A percentile compares a stretch with the other conserved stretches of the same genome.
These are phyloP conservation scores for Pseudogymnoascus sp. DNA, from an alignment of 2,329 filamentous ascomycete species.

Conservation along the genomic window DNA sequence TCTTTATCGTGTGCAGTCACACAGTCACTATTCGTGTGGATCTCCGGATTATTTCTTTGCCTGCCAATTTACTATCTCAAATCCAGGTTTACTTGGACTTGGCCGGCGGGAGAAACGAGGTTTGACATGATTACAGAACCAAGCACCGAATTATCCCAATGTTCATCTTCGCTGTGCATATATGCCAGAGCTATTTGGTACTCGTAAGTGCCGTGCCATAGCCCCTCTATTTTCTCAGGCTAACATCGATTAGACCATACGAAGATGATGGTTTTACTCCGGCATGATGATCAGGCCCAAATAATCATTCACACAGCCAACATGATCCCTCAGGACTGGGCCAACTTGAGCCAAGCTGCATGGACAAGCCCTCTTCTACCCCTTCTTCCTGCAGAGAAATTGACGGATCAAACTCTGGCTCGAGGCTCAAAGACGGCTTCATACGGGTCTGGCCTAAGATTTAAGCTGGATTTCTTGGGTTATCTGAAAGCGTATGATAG, in stretches of 20 bases:
- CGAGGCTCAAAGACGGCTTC: constrained; percentile 14
- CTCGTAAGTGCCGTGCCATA: constrained; percentile 54
- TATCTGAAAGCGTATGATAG: constrained; percentile 66
- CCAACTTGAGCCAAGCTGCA: constrained; percentile 75
- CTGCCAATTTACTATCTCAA: not conserved
- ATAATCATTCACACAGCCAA: constrained; percentile 84
- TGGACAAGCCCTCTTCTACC: constrained; percentile 71
- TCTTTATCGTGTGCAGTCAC: not conserved
- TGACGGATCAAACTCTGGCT: not conserved
- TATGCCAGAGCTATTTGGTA: constrained; percentile 78
- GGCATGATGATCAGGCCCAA: constrained; percentile 68
- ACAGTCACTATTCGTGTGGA: not conserved
- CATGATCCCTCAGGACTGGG: constrained; percentile 83
- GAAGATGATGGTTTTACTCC: constrained; percentile 80
- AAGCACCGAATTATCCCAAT: constrained; percentile 54
- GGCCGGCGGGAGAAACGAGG: not conserved
- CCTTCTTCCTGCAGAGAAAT: constrained; percentile 24
- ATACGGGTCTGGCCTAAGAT: constrained; percentile 55
- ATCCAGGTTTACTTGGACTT: not conserved
- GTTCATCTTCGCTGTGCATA: constrained; percentile 64
- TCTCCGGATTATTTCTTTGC: not conserved
- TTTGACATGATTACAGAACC: constrained; percentile 38
- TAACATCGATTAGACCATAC: constrained; percentile 33
- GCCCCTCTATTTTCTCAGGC: not conserved
- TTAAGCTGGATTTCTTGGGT: constrained; percentile 65